Evolutionary conservation across 75 land plant genomes (phyloP).

Genomic region (Cunninghamia lanceolata): DNA sequence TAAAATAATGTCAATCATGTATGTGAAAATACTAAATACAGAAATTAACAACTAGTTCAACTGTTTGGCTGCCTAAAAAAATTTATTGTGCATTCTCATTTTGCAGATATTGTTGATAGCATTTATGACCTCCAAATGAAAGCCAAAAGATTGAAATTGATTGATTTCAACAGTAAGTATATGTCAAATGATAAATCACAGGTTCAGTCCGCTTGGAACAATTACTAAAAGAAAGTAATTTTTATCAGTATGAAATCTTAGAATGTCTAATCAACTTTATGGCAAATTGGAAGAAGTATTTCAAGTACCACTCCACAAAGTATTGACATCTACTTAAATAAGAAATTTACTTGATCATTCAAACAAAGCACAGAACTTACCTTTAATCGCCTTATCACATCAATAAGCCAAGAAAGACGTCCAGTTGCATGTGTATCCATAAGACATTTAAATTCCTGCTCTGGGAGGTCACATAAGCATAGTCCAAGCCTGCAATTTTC

Average conservation of each 20-base stretch:
- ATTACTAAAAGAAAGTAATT: neutral
- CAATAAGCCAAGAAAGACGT: conserved; percentile 75
- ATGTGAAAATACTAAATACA: neutral
- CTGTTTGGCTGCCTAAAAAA: neutral
- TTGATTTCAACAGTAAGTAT: neutral
- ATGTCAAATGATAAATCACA: neutral
- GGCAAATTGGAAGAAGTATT: neutral
- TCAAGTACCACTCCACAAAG: neutral
- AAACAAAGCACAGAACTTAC: conserved; percentile 32
- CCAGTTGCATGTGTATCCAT: conserved; percentile 67
- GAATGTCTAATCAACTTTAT: neutral
- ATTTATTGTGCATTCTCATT: neutral
- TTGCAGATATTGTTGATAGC: neutral
- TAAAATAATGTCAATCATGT: neutral
- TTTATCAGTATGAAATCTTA: neutral
- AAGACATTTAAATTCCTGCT: conserved; percentile 43
- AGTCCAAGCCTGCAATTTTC: conserved; percentile 64
- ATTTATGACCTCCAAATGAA: neutral
- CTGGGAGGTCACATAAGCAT: conserved; percentile 71
- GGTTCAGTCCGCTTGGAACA: neutral
- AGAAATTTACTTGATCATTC: conserved; percentile 2
- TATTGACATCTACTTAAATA: neutral
- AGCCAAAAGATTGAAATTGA: neutral
- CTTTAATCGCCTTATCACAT: conserved; percentile 77
- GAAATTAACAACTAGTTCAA: neutral